Conservation (phyloP, 169 alveolate species). For the Plasmodium reichenowi region DNA sequence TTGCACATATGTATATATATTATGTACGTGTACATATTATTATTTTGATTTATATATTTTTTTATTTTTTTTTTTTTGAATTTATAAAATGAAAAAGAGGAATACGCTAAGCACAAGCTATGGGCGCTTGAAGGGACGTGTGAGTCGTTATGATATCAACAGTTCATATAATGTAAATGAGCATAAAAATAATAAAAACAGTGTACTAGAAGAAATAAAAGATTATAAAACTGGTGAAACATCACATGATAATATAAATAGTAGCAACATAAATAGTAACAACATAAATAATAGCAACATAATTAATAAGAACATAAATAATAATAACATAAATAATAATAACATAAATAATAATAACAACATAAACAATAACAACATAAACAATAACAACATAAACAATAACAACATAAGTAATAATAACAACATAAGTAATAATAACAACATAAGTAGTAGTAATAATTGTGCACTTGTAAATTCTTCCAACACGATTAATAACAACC, state of each 20-base stretch:
- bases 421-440: too few species aligned
- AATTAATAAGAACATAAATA: background rate
- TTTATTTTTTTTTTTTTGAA: background rate
- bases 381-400: too few species aligned
- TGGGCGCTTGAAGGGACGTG: constrained; percentile 46
- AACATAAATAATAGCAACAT: background rate
- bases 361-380: too few species aligned
- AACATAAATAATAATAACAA: too few species aligned
- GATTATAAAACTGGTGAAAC: constrained; percentile 7
- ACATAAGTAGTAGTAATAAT: background rate
- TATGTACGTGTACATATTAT: too few species aligned
- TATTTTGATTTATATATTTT: background rate
- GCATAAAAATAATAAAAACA: constrained; percentile 10
- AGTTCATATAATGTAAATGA: constrained; percentile 51
- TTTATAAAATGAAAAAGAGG: constrained; percentile 54
- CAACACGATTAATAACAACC: background rate
- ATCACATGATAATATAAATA: background rate
- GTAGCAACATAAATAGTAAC: background rate
- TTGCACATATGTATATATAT: too few species aligned
- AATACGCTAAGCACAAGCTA: constrained; percentile 28
- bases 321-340: background rate
- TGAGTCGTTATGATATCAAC: constrained; percentile 67
- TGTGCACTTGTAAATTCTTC: background rate
- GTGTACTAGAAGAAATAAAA: constrained; percentile 6
- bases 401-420: too few species aligned